phyloP scores from a whole-genome alignment of 129 eudicot genomes.

The Mikania micrantha region DNA sequence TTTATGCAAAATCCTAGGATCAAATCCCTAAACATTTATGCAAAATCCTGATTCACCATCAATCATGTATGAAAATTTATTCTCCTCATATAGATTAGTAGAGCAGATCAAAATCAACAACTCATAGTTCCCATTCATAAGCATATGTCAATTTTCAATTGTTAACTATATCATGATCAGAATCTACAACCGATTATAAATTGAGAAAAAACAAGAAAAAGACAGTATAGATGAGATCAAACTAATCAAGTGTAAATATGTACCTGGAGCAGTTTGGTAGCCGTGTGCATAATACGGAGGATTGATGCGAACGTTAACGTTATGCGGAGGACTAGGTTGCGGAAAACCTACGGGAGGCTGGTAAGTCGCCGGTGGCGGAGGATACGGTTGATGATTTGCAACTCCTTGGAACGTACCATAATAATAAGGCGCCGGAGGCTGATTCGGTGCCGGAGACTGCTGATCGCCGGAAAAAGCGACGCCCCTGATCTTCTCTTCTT shows the following conservation, averaged over 20 bases:
- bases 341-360: constrained; percentile 59
- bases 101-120: background rate
- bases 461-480: constrained; percentile 24
- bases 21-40: background rate
- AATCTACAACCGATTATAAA: background rate
- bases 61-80: background rate
- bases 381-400: constrained; percentile 41
- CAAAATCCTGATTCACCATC: background rate
- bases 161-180: background rate
- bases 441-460: constrained; percentile 35
- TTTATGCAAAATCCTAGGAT: background rate
- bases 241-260: background rate
- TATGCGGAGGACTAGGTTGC: constrained; percentile 59
- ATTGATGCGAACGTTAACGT: constrained; percentile 14
- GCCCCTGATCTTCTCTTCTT: constrained; percentile 36
- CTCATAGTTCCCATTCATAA: background rate
- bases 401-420: constrained; percentile 92
- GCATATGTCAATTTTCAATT: background rate
- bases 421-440: constrained; percentile 40
- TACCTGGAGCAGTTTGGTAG: constrained; percentile 75
- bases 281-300: constrained; percentile 45
- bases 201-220: background rate
- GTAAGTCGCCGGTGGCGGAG: constrained; percentile 45
- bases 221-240: background rate
- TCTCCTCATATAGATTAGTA: background rate